Base-by-base conservation (phyloP, 441 rosid species). In the Lepidium campestre region DNA sequence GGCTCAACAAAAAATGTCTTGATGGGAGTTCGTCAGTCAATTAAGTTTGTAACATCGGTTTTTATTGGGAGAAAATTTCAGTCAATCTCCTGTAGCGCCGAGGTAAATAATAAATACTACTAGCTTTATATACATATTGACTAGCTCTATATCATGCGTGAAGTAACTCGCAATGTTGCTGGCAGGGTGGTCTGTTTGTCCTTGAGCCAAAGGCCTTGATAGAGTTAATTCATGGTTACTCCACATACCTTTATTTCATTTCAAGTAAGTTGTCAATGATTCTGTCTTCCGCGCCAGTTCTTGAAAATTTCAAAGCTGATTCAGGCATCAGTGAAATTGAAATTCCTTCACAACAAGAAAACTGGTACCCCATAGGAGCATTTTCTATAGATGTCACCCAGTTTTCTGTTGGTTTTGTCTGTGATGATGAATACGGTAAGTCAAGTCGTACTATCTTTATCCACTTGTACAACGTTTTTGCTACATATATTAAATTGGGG, bases 161-260 rank as follows among this genome's bases (percentile, higher is more conserved):
- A 74, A 69, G 32, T 75, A 69, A 79, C 72, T 62, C 47, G 50
- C 74, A 58, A 57, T 80, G 76, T 71, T 80, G 65, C 60, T 74
- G 78, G 68, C 97, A 93, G 99, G 99, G 95, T 74, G 88, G 92
- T 71, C 75, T 75, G 75, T 65, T 87, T 64, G 70, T 87, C 66
- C 77, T 91, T 76, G 97, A 93, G 77, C 68, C 83, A 29, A 67
- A 68, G 59, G 88, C 95, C 65, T 67, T 87, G 78, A 75, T 61
- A 60, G 78, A 72, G 74, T 81, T 82, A 63, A 37, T 74, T 70
- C 71, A 53, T 52, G 82, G 81, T 68, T 75, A 80, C 83, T 66
- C 80, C 68, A 75, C 74, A 29, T 82, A 78, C 77, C 62, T 84
- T 22, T 67, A 69, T 66, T 70, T 31, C 61, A 62, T 80, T 31